Evolutionary conservation across 371 early-diverging fungal species (phyloP).

Genomic region (Rhizopus stolonifer): DNA sequence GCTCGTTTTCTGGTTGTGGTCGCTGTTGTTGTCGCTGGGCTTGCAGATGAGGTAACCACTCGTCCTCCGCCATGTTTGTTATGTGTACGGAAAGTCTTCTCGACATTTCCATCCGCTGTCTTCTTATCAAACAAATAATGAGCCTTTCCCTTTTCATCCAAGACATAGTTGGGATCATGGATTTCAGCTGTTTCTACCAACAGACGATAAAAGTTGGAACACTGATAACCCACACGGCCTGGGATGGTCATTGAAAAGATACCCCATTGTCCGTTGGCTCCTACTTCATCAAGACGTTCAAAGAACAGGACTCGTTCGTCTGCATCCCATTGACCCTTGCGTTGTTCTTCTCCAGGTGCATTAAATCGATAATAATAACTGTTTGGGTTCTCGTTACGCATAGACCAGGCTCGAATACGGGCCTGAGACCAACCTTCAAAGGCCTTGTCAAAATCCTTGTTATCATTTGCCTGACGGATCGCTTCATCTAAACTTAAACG

Average conservation of each 20-base stretch:
- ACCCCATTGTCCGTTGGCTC: constrained; percentile 95
- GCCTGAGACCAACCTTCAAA: constrained; percentile 95
- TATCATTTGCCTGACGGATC: constrained; percentile 77
- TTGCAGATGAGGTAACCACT: constrained; percentile 5
- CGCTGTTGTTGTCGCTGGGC: constrained; percentile 1
- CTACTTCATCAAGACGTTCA: constrained; percentile 76
- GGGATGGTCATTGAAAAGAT: constrained; percentile 93
- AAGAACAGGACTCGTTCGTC: constrained; percentile 85
- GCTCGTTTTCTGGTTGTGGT: constrained; percentile 27
- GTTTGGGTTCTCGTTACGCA: constrained; percentile 89
- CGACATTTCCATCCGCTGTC: constrained; percentile 73
- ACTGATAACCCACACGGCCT: constrained; percentile 95
- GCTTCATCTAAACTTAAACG: constrained; percentile 88
- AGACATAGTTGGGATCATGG: constrained; percentile 86
- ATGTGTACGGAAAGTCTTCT: constrained; percentile 78
- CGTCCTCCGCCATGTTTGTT: constrained; percentile 51
- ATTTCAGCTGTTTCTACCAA: constrained; percentile 84
- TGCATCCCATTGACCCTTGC: constrained; percentile 85
- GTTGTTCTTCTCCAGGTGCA: constrained; percentile 92
- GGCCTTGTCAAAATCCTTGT: constrained; percentile 70
- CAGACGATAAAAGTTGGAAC: constrained; percentile 91
- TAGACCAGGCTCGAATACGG: constrained; percentile 86
- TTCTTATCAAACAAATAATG: constrained; percentile 86
- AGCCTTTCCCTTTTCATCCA: constrained; percentile 85
- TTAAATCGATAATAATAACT: constrained; percentile 95